Percentiles rank a stretch among this genome's conserved stretches.
Conservation (phyloP, 2,329 filamentous ascomycete genomes). For the Mariannaea elegans region DNA sequence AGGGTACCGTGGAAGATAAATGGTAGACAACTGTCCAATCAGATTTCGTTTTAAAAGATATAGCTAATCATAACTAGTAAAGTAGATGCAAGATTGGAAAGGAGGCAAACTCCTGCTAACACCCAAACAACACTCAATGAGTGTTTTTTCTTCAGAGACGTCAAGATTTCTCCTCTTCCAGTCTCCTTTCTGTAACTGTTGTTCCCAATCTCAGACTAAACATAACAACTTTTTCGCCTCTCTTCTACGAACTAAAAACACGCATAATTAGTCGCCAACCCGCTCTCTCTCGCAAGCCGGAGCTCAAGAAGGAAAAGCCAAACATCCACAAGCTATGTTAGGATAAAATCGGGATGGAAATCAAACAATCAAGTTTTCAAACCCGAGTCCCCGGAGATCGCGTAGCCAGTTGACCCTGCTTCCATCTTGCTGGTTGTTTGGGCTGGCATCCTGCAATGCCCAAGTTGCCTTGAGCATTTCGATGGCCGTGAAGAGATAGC, state of each 20-base stretch:
- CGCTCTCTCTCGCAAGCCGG: background rate
- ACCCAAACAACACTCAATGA: too few species aligned
- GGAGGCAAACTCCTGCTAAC: too few species aligned
- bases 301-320: conserved; percentile 3
- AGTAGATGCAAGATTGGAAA: too few species aligned
- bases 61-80: too few species aligned
- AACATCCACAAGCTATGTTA: conserved; percentile 11
- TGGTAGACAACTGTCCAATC: too few species aligned
- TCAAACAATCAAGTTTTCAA: conserved; percentile 58
- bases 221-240: background rate
- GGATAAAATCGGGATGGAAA: too few species aligned
- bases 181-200: too few species aligned
- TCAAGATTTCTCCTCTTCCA: too few species aligned
- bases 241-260: background rate
- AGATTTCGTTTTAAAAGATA: too few species aligned
- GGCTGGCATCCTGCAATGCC: conserved; percentile 51
- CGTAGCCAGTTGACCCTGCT: conserved; percentile 51
- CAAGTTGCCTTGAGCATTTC: conserved; percentile 59
- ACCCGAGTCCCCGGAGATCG: conserved; percentile 53
- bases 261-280: background rate
- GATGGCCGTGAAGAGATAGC: conserved; percentile 60
- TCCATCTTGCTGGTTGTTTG: conserved; percentile 22
- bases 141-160: too few species aligned
- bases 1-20: too few species aligned
- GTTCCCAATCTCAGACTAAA: conserved; percentile 3